Evolutionary conservation across 495 filamentous ascomycete species (phyloP), one percentile per base, ranked within the genome.

Genomic region (Letharia lupina): DNA sequence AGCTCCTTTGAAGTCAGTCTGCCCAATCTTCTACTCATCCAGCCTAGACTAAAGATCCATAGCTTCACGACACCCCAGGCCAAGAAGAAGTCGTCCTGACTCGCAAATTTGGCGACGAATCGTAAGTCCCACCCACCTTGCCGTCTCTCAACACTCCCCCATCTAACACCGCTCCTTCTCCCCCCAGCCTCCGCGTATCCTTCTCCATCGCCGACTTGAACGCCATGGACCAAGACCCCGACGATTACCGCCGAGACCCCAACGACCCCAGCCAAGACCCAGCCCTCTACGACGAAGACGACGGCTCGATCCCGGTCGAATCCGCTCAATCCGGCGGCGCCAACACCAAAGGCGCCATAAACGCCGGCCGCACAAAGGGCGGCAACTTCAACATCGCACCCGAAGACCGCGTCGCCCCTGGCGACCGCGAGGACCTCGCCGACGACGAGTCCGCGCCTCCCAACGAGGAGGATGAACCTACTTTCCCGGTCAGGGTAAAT

Each of bases 201-300:
- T 98, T 98, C 82, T 94, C 92, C 69, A 92, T 96, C 74, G 86
- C 90, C 69, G 95, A 97, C 75, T 83, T 99, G 57, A 87, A 89
- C 78, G 84, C 84, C 79, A 79, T 88, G 71, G 83, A 88, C 63
- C 78, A 85, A 63, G 81, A 89, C 70, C 79, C 82, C 33, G 79
- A 86, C 47, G 80, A 79, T 66, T 76, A 76, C 70, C 37, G 50
- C 28, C 0, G 3, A 4, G 45, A 47, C 45, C 18, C 42, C 33
- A 28, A 62, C 33, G 56, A 65, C 42, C 45, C 63, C 73, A 69
- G 81, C 57, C 73, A 74, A 47, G 77, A 79, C 62, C 71, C 62
- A 33, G 75, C 75, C 62, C 76, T 84, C 44, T 75, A 72, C 44
- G 83, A 83, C 69, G 82, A 86, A 58, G 69, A 70, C 37, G 67